Percentiles rank a stretch among this genome's conserved stretches.
Conservation (phyloP, 202 grass and related monocot species). For the Panicum hallii region DNA sequence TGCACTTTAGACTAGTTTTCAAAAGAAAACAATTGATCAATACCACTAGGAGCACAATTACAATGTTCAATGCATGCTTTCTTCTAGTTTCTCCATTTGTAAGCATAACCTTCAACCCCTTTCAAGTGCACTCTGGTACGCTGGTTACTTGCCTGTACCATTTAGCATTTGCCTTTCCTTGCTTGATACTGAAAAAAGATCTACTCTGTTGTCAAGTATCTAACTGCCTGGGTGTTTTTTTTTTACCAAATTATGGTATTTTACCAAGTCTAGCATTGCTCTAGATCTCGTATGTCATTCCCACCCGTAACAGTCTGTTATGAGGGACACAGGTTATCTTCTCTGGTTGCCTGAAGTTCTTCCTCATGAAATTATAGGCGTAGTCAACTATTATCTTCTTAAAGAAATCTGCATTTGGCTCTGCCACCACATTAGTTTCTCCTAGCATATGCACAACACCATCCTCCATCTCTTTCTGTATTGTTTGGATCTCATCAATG, state of each 20-base stretch:
- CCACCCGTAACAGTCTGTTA: conserved; percentile 64
- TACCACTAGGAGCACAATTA: background rate
- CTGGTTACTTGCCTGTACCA: background rate
- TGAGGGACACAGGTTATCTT: conserved; percentile 63
- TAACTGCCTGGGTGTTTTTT: background rate
- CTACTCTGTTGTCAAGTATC: background rate
- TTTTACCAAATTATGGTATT: background rate
- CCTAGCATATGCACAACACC: conserved; percentile 69
- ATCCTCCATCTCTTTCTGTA: conserved; percentile 63
- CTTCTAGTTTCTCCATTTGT: background rate
- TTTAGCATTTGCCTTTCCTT: background rate
- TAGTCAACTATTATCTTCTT: conserved; percentile 72
- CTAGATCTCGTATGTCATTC: conserved; percentile 77
- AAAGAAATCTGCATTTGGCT: conserved; percentile 36
- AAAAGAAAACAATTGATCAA: background rate
- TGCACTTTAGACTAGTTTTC: background rate
- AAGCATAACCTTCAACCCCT: background rate
- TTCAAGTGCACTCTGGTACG: background rate
- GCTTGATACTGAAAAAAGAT: conserved; percentile 22
- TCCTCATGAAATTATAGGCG: conserved; percentile 68
- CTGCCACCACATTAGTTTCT: conserved; percentile 69
- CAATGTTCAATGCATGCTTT: background rate
- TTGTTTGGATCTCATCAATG: conserved; percentile 47
- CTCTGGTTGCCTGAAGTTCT: conserved; percentile 72
- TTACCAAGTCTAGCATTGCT: background rate